Conservation (phyloP, 2,329 filamentous ascomycete species). For the Scortechinia acanthostroma region DNA sequence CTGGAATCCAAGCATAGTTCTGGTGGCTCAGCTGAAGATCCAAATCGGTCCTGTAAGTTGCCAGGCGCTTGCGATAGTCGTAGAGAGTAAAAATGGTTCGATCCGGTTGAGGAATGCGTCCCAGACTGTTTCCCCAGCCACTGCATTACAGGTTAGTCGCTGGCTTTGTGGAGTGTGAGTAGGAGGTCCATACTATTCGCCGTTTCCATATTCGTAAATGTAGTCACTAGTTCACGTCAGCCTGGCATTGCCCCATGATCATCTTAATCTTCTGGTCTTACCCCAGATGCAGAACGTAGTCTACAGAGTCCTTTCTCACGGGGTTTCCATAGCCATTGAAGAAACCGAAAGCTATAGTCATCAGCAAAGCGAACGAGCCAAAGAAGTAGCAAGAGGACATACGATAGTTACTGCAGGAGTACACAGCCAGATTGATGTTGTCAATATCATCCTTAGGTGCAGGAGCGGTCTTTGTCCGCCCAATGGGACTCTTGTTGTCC, state of each 20-base stretch:
- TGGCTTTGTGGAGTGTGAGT: slow-evolving; percentile 30
- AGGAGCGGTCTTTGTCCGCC: slow-evolving; percentile 23
- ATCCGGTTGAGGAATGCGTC: slow-evolving; percentile 26
- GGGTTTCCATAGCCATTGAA: slow-evolving; percentile 37
- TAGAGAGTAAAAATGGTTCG: slow-evolving; percentile 4
- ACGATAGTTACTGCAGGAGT: slow-evolving; percentile 22
- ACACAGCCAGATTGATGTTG: slow-evolving; percentile 19
- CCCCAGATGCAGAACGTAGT: slow-evolving; percentile 30
- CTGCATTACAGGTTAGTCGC: too few species aligned
- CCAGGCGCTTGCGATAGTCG: too few species aligned
- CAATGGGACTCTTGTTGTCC: slow-evolving; percentile 16
- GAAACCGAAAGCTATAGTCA: slow-evolving; percentile 29
- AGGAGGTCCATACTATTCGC: slow-evolving; percentile 17
- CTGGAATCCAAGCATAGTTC: slow-evolving; percentile 33
- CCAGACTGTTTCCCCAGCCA: too few species aligned
- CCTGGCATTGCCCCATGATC: slow-evolving; percentile 6
- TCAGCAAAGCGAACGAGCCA: background rate
- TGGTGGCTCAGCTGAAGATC: slow-evolving; percentile 30
- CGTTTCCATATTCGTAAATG: slow-evolving; percentile 53
- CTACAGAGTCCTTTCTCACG: slow-evolving; percentile 31
- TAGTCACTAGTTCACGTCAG: slow-evolving; percentile 34
- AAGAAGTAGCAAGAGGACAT: slow-evolving; percentile 6
- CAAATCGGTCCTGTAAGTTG: slow-evolving; percentile 26
- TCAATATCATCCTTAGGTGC: slow-evolving; percentile 13
- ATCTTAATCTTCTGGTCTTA: background rate